phyloP scores from a whole-genome alignment of 1,284 basidiomycete species.

The Malassezia sympodialis region DNA sequence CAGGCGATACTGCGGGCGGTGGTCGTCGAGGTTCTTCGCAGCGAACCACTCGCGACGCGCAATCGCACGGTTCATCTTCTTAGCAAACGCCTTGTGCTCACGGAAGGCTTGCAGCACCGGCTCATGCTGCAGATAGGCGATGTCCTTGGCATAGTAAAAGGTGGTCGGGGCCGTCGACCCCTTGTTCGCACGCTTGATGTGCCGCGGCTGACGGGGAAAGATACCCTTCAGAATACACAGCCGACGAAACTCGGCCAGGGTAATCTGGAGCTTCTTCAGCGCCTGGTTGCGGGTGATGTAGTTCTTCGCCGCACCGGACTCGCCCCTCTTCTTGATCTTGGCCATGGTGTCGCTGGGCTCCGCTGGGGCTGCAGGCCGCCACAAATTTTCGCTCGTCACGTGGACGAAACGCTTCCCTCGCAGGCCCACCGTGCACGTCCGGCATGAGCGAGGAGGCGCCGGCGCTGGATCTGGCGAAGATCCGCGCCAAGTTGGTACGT shows the following conservation, averaged over 20 bases:
- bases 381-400: slow-evolving; percentile 15
- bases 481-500: slow-evolving; percentile 8
- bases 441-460: slow-evolving; percentile 2
- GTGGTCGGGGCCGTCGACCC: slow-evolving; percentile 91
- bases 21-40: slow-evolving; percentile 86
- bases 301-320: slow-evolving; percentile 60
- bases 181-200: slow-evolving; percentile 90
- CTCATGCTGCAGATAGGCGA: slow-evolving; percentile 93
- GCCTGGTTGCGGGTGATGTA: slow-evolving; percentile 65
- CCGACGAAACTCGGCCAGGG: slow-evolving; percentile 89
- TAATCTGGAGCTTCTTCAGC: slow-evolving; percentile 68
- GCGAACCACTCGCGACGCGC: slow-evolving; percentile 88
- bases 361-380: neutral
- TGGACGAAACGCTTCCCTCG: neutral
- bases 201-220: slow-evolving; percentile 88
- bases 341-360: slow-evolving; percentile 57
- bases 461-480: neutral
- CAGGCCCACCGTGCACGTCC: neutral
- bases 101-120: slow-evolving; percentile 87
- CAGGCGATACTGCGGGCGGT: slow-evolving; percentile 57
- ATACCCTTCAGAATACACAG: slow-evolving; percentile 98
- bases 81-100: slow-evolving; percentile 97
- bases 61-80: slow-evolving; percentile 85
- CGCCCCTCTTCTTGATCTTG: slow-evolving; percentile 76
- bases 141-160: slow-evolving; percentile 98